phyloP scores from a whole-genome alignment of 768 basidiomycete genomes.

The Crucibulum laeve region DNA sequence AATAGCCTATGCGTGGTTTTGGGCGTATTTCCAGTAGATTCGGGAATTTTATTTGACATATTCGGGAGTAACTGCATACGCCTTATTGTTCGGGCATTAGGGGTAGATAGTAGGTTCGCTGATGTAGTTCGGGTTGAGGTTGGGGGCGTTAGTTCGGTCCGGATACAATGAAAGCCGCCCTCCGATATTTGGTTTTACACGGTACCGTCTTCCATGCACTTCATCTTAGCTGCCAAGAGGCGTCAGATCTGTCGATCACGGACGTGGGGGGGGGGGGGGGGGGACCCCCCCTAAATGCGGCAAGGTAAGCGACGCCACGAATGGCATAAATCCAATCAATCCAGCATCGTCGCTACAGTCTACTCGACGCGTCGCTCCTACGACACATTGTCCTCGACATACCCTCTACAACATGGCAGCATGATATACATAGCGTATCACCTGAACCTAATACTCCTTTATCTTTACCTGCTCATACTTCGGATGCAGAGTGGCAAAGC shows the following conservation, averaged over 20 bases:
- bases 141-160: no score
- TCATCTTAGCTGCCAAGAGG: no score
- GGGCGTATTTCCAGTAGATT: no score
- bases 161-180: no score
- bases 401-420: not conserved
- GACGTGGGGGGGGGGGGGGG: slow-evolving; percentile 4
- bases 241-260: slow-evolving; percentile 4
- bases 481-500: slow-evolving; percentile 13
- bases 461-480: not conserved
- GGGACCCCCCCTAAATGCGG: slow-evolving; percentile 3
- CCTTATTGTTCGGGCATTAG: no score
- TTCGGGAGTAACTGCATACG: no score
- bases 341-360: not conserved
- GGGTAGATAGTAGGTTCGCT: no score
- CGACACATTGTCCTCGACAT: not conserved
- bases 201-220: no score
- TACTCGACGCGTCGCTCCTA: not conserved
- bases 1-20: no score
- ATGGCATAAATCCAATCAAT: not conserved
- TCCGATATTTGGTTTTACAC: no score
- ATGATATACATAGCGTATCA: not conserved
- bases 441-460: not conserved
- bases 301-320: slow-evolving; percentile 1
- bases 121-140: no score
- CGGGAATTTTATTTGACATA: no score